Conservation (phyloP, 148 eudicot genomes). For the Amaranthus hypochondriacus region DNA sequence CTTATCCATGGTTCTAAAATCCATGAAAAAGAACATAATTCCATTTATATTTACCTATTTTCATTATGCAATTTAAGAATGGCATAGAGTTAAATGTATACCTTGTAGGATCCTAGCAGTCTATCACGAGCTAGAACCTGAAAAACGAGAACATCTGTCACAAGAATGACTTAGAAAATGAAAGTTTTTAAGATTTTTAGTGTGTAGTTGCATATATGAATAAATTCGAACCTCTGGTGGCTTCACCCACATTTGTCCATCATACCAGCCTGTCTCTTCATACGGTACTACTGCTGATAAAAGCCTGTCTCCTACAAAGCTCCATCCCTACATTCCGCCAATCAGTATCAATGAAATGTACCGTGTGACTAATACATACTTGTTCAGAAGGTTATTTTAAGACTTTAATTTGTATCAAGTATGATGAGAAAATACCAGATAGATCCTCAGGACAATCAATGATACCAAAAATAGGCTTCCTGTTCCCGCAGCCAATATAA, state of each 20-base stretch:
- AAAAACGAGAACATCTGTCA: conserved; percentile 12
- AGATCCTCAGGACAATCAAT: conserved; percentile 76
- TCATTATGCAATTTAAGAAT: conserved; percentile 1
- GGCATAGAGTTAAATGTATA: conserved; percentile 11
- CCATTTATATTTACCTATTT: not conserved
- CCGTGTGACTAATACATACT: not conserved
- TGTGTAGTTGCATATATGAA: conserved; percentile 6
- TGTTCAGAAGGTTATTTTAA: not conserved
- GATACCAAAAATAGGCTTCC: conserved; percentile 89
- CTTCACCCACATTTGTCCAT: conserved; percentile 98
- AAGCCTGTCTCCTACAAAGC: conserved; percentile 93
- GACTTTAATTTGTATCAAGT: not conserved
- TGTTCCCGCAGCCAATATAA: conserved; percentile 77
- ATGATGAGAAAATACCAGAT: conserved; percentile 53
- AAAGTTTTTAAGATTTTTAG: not conserved
- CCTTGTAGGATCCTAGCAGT: conserved; percentile 91
- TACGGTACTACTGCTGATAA: conserved; percentile 91
- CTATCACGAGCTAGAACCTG: conserved; percentile 97
- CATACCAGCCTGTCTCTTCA: conserved; percentile 97
- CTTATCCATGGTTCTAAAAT: not conserved
- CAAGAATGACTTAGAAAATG: not conserved
- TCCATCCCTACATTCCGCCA: conserved; percentile 71
- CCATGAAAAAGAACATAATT: too few species aligned
- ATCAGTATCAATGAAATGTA: not conserved
- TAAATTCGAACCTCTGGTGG: conserved; percentile 76